phyloP scores from a whole-genome alignment of 441 rosid species.

The Pelargonium exstipulatum region DNA sequence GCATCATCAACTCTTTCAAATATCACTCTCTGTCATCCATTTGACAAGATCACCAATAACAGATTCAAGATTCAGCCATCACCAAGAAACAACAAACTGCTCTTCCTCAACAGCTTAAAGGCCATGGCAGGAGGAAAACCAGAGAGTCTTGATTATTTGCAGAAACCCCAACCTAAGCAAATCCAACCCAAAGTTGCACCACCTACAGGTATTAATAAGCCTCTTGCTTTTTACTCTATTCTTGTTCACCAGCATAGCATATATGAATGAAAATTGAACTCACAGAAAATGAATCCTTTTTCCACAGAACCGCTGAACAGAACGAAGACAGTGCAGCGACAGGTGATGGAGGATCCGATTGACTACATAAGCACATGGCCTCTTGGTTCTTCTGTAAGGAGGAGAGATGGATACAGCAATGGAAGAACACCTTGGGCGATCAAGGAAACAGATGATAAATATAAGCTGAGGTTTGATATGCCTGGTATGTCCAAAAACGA shows the following conservation, averaged over 20 bases:
- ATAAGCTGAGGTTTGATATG: slow-evolving; percentile 27
- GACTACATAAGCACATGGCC: too few relatives aligned
- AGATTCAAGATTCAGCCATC: neutral
- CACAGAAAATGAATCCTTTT: neutral
- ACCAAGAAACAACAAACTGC: neutral
- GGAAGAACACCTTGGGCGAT: slow-evolving; percentile 33
- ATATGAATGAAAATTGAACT: neutral
- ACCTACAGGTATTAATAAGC: slow-evolving; percentile 15
- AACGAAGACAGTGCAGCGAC: slow-evolving; percentile 22
- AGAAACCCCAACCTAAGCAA: slow-evolving; percentile 19
- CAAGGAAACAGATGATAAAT: slow-evolving; percentile 21
- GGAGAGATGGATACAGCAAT: slow-evolving; percentile 17
- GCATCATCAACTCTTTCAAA: slow-evolving; percentile 1
- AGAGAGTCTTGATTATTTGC: slow-evolving; percentile 27
- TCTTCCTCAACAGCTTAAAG: neutral
- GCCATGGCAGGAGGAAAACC: slow-evolving; percentile 14
- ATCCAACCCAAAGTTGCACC: slow-evolving; percentile 5
- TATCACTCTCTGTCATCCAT: neutral
- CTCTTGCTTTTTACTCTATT: neutral
- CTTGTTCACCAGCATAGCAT: too few relatives aligned
- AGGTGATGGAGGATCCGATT: slow-evolving; percentile 24
- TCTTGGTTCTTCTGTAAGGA: too few relatives aligned
- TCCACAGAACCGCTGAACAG: slow-evolving; percentile 23
- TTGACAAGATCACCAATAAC: too few relatives aligned
- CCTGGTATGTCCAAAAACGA: slow-evolving; percentile 33